Percentiles rank a stretch among this genome's conserved stretches.
phyloP scores from a whole-genome alignment of 768 basidiomycete species.

The Phaeotremella fagi region DNA sequence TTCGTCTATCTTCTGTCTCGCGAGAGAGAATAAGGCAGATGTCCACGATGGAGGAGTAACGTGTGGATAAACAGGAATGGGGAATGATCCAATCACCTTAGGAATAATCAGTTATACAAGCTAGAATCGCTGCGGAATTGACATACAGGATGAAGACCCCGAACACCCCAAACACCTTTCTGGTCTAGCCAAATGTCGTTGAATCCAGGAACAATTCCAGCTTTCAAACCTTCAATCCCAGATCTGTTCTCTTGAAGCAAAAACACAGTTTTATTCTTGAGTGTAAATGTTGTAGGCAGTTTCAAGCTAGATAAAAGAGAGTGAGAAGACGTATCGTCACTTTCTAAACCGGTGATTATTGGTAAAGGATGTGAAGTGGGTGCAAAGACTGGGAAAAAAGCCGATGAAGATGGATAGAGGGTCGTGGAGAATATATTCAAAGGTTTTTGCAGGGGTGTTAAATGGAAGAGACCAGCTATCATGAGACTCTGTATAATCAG shows the following conservation, averaged over 20 bases:
- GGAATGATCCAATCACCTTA: constrained; percentile 27
- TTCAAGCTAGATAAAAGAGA: constrained; percentile 11
- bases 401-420: constrained; percentile 17
- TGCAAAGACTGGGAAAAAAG: constrained; percentile 60
- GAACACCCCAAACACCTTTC: constrained; percentile 41
- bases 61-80: constrained; percentile 31
- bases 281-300: constrained; percentile 20
- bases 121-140: not conserved
- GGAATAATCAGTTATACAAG: constrained; percentile 34
- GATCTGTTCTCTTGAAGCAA: constrained; percentile 59
- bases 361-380: constrained; percentile 77
- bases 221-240: constrained; percentile 65
- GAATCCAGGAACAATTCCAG: constrained; percentile 58
- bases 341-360: constrained; percentile 41
- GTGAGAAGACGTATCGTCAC: constrained; percentile 1
- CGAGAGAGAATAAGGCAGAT: constrained; percentile 49
- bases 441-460: constrained; percentile 63
- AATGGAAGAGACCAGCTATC: constrained; percentile 62
- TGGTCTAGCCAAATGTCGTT: constrained; percentile 59
- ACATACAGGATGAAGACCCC: constrained; percentile 54
- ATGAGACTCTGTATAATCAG: constrained; percentile 54
- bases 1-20: constrained; percentile 37
- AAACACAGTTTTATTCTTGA: constrained; percentile 50
- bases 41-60: constrained; percentile 33
- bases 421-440: constrained; percentile 59